These are phyloP conservation scores for Saxophila tyrrhenica DNA, from an alignment of 495 filamentous ascomycete genomes.

Conservation along the genomic window DNA sequence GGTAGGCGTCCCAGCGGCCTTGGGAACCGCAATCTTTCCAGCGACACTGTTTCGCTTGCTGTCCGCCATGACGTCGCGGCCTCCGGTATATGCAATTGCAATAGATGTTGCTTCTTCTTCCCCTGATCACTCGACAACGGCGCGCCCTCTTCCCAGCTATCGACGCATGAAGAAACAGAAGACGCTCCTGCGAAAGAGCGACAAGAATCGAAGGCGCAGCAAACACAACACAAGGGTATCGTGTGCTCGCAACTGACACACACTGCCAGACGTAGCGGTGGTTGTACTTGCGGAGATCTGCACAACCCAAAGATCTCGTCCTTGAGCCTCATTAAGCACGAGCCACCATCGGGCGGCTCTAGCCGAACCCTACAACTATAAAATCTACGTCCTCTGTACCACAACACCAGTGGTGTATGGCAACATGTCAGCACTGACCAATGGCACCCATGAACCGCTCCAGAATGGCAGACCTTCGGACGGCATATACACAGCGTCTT, in stretches of 20 bases:
- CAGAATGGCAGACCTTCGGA: too few relatives aligned
- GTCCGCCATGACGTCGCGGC: conserved; percentile 23
- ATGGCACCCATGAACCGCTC: neutral
- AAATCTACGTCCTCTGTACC: too few relatives aligned
- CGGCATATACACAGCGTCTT: conserved; percentile 6
- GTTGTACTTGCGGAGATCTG: too few relatives aligned
- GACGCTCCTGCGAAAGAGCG: neutral
- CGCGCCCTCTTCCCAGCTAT: neutral
- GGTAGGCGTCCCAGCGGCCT: conserved; percentile 23
- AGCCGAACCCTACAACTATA: too few relatives aligned
- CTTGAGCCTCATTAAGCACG: neutral
- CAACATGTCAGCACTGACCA: neutral
- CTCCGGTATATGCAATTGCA: neutral
- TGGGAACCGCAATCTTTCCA: conserved; percentile 32
- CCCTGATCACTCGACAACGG: neutral
- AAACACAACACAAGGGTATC: neutral
- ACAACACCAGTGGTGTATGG: neutral
- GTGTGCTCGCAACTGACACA: neutral
- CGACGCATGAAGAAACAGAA: neutral
- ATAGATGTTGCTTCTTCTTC: neutral
- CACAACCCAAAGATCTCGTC: neutral
- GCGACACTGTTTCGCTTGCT: conserved; percentile 24
- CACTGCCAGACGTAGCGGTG: neutral
- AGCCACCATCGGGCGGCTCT: neutral
- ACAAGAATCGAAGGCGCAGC: neutral